These are phyloP conservation scores for Pueraria montana DNA, from an alignment of 306 rosid species.

Conservation along the genomic window DNA sequence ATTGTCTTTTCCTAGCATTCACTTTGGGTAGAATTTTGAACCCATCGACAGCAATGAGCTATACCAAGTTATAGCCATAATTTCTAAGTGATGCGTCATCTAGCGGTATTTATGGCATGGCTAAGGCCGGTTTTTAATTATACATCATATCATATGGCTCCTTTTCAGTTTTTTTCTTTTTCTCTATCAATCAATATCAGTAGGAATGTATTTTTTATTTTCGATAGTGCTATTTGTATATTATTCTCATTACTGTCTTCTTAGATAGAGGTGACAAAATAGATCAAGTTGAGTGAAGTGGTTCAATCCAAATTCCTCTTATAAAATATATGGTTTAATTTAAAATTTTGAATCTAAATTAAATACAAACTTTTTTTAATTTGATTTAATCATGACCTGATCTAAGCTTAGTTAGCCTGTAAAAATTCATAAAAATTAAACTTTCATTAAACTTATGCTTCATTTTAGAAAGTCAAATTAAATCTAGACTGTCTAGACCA, in stretches of 20 bases:
- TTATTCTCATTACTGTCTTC: slow-evolving; percentile 6
- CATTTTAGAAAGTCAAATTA: too few relatives aligned
- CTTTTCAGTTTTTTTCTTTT: slow-evolving; percentile 38
- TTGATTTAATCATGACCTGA: too few relatives aligned
- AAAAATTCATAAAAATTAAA: too few relatives aligned
- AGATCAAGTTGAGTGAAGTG: background rate
- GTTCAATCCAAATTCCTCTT: background rate
- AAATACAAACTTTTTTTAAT: too few relatives aligned
- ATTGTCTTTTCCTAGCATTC: slow-evolving; percentile 49
- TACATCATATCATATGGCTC: slow-evolving; percentile 48
- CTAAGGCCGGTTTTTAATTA: slow-evolving; percentile 56
- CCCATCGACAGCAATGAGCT: slow-evolving; percentile 42
- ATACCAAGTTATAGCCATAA: slow-evolving; percentile 52
- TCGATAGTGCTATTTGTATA: background rate
- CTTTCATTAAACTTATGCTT: too few relatives aligned
- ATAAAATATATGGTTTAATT: background rate
- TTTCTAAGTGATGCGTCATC: slow-evolving; percentile 49
- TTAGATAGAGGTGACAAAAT: background rate
- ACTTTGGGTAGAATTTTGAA: slow-evolving; percentile 45
- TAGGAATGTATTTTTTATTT: background rate
- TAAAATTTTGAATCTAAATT: background rate
- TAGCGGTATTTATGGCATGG: slow-evolving; percentile 55
- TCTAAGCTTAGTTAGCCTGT: too few relatives aligned
- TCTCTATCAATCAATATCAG: slow-evolving; percentile 12
- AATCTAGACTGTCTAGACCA: too few relatives aligned